phyloP scores from a whole-genome alignment of 306 rosid genomes.

The Neltuma alba region DNA sequence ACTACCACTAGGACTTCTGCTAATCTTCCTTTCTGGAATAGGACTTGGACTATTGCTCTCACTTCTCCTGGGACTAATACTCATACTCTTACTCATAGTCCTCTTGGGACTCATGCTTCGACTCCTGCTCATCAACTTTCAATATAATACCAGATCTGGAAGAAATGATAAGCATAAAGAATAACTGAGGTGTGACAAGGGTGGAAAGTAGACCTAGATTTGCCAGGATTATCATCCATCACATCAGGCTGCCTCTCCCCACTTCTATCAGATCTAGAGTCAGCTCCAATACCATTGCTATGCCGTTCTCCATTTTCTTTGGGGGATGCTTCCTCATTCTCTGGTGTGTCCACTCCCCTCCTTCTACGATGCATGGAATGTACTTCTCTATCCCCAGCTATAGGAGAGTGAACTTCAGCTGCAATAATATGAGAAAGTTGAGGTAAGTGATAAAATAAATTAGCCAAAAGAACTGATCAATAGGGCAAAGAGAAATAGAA shows the following conservation, averaged over 20 bases:
- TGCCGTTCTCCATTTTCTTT: conserved; percentile 75
- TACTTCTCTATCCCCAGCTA: conserved; percentile 37
- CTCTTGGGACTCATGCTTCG: conserved; percentile 89
- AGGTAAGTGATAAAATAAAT: neutral
- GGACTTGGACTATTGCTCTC: conserved; percentile 62
- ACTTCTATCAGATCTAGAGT: conserved; percentile 61
- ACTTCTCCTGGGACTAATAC: conserved; percentile 81
- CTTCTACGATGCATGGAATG: conserved; percentile 44
- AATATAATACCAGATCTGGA: conserved; percentile 72
- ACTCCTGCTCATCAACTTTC: conserved; percentile 90
- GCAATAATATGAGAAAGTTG: conserved; percentile 11
- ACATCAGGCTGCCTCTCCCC: conserved; percentile 76
- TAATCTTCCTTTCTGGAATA: conserved; percentile 55
- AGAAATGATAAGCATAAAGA: conserved; percentile 66
- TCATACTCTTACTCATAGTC: conserved; percentile 88
- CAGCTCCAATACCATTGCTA: conserved; percentile 65
- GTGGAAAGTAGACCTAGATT: conserved; percentile 84
- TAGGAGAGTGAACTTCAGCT: conserved; percentile 51
- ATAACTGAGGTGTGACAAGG: conserved; percentile 71
- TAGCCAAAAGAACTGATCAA: neutral
- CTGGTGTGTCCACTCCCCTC: conserved; percentile 47
- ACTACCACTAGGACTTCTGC: conserved; percentile 56
- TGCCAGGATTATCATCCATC: conserved; percentile 82
- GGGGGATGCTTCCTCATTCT: conserved; percentile 44
- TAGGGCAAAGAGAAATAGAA: neutral